These are phyloP conservation scores for Brassica carinata DNA, from an alignment of 345 rosid species.

Conservation along the genomic window DNA sequence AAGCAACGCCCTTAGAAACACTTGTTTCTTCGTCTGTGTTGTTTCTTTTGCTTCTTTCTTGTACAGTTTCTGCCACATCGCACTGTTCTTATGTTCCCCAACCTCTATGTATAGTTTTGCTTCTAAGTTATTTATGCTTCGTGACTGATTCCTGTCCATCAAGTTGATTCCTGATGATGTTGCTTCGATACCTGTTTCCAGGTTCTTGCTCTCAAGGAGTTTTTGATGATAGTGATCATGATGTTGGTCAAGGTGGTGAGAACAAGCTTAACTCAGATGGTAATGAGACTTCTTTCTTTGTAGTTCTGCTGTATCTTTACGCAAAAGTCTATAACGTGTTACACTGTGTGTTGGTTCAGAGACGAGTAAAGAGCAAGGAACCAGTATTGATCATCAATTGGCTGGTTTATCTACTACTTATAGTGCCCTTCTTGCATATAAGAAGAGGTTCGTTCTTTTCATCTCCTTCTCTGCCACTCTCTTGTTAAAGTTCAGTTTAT, in stretches of 20 bases:
- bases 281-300: background rate
- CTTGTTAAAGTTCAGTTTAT: background rate
- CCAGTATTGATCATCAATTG: background rate
- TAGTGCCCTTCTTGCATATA: background rate
- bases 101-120: background rate
- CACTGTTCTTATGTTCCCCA: too few relatives aligned
- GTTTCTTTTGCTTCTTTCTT: background rate
- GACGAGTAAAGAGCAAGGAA: conserved; percentile 14
- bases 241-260: background rate
- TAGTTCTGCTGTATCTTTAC: background rate
- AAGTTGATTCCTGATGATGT: background rate
- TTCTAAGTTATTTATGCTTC: too few relatives aligned
- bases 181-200: background rate
- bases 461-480: background rate
- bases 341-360: conserved; percentile 16
- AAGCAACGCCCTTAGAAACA: background rate
- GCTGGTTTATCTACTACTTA: conserved; percentile 12
- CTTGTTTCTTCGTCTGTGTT: background rate
- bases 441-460: background rate
- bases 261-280: background rate
- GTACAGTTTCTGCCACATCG: background rate
- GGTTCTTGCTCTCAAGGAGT: too few relatives aligned
- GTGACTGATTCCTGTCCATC: background rate
- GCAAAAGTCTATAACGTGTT: background rate
- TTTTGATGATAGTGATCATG: too few relatives aligned